Conservation (phyloP, 371 early-diverging fungal species). For the Mucor plumbeus region DNA sequence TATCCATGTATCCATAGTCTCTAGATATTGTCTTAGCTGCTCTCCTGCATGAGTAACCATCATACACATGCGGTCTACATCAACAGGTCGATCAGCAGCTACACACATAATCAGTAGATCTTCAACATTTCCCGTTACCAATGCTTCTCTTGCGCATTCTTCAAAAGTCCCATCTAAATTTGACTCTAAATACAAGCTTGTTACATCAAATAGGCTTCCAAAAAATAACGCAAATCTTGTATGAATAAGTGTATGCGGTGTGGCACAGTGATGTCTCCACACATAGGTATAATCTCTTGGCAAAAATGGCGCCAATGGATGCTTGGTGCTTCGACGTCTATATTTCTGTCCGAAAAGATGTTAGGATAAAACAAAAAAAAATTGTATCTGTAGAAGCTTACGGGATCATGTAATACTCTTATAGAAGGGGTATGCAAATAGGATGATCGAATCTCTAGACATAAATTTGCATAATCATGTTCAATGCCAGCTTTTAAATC, state of each 20-base stretch:
- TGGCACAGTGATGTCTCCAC: constrained; percentile 50
- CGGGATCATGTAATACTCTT: constrained; percentile 54
- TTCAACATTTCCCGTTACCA: constrained; percentile 50
- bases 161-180: constrained; percentile 54
- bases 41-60: constrained; percentile 51
- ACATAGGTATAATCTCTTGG: constrained; percentile 50
- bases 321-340: constrained; percentile 52
- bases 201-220: constrained; percentile 48
- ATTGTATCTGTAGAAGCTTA: constrained; percentile 21
- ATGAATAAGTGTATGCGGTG: constrained; percentile 18
- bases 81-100: constrained; percentile 46
- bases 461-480: constrained; percentile 46
- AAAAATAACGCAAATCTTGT: constrained; percentile 50
- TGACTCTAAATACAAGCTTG: constrained; percentile 52
- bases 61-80: constrained; percentile 49
- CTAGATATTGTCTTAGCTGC: constrained; percentile 45
- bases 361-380: not conserved
- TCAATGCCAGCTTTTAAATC: constrained; percentile 33
- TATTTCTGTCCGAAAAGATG: constrained; percentile 43
- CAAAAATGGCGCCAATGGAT: constrained; percentile 56
- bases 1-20: constrained; percentile 41
- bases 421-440: constrained; percentile 52
- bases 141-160: constrained; percentile 51
- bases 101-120: constrained; percentile 43
- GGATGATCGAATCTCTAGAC: constrained; percentile 38